A percentile compares a stretch with the other conserved stretches of the same genome.
Conservation (phyloP, 2,329 filamentous ascomycete genomes). For the Aspergillus caelatus region DNA sequence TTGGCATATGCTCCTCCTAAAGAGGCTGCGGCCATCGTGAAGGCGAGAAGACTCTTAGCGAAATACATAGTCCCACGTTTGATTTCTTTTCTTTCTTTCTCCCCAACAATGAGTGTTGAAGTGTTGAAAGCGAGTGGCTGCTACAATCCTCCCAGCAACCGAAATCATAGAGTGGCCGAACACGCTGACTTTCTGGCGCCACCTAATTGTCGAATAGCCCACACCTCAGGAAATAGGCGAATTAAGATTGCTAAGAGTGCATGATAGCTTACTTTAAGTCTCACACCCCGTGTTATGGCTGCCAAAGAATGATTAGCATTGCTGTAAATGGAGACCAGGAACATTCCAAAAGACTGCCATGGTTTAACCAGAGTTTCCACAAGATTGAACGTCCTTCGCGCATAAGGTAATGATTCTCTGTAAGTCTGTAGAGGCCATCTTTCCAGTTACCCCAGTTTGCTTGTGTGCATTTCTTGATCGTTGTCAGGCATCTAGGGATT, state of each 20-base stretch:
- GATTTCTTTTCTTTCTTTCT: background rate
- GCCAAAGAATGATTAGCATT: background rate
- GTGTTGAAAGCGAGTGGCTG: background rate
- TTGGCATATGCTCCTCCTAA: slow-evolving; percentile 40
- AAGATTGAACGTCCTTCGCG: background rate
- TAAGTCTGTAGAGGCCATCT: too few relatives aligned
- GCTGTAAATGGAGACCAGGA: background rate
- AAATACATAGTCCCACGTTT: slow-evolving; percentile 29
- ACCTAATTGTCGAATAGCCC: background rate
- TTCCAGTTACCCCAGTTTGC: too few relatives aligned
- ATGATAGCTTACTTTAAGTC: background rate
- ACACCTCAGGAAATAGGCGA: background rate
- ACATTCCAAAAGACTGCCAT: background rate
- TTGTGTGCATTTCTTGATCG: background rate
- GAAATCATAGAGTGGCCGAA: background rate
- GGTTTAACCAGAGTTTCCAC: background rate
- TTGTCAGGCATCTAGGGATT: background rate
- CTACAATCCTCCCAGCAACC: background rate
- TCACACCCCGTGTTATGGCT: background rate
- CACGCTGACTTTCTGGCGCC: background rate
- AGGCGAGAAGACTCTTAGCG: slow-evolving; percentile 26
- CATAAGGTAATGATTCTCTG: background rate
- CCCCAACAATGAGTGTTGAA: background rate
- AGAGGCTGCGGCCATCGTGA: slow-evolving; percentile 32
- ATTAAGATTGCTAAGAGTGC: background rate